phyloP scores from a whole-genome alignment of 2,329 filamentous ascomycete species.

The Emergomyces orientalis region DNA sequence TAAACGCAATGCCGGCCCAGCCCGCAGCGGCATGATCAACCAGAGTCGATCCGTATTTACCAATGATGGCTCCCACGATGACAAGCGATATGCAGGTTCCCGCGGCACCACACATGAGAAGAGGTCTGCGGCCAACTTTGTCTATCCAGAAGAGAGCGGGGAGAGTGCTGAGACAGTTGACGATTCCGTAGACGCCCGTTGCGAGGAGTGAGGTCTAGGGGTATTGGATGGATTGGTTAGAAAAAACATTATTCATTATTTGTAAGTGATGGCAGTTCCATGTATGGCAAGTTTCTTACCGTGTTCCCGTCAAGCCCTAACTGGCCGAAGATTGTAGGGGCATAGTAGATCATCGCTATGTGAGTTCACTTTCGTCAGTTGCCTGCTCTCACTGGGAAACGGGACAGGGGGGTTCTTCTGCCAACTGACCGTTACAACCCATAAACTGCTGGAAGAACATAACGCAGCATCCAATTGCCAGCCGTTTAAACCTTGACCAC shows the following conservation, averaged over 20 bases:
- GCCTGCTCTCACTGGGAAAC: neutral
- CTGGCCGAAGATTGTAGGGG: conserved; percentile 39
- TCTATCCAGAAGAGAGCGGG: conserved; percentile 30
- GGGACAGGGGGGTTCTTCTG: neutral
- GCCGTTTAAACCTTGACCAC: conserved; percentile 29
- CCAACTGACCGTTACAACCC: conserved; percentile 35
- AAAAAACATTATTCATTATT: neutral
- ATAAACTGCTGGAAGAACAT: conserved; percentile 42
- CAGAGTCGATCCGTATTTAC: conserved; percentile 24
- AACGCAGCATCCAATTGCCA: conserved; percentile 32
- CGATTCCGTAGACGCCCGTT: conserved; percentile 32
- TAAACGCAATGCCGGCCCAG: conserved; percentile 31
- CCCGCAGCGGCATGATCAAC: conserved; percentile 25
- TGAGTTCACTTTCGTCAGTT: neutral
- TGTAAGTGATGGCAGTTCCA: neutral
- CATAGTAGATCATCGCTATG: conserved; percentile 41
- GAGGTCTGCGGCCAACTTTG: conserved; percentile 25
- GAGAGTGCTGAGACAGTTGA: conserved; percentile 30
- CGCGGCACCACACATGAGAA: conserved; percentile 30
- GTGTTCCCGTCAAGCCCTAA: conserved; percentile 35
- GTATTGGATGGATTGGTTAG: neutral
- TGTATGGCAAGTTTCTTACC: conserved; percentile 8
- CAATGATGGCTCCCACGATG: conserved; percentile 29
- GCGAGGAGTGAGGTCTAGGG: conserved; percentile 26
- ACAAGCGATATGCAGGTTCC: conserved; percentile 30